Evolutionary conservation across 306 rosid species (phyloP), one percentile per base, ranked within the genome.

Genomic region (Vigna hirtella): DNA sequence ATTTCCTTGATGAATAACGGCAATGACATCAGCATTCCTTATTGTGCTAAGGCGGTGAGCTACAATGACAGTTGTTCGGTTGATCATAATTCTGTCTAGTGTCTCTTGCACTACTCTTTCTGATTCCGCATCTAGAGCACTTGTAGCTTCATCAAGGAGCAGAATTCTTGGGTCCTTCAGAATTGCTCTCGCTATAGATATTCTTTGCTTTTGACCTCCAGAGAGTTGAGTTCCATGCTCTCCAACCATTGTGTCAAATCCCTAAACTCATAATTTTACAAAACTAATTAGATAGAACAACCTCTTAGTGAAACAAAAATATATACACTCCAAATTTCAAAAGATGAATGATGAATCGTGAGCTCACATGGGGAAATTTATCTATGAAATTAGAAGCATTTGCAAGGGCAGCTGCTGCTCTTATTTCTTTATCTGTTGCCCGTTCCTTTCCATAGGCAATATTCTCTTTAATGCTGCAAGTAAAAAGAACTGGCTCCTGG

Each of bases 181-280:
- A 80, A 89, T 87, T 81, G 93, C 91, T 80, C 93, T 86, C 58
- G 93, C 93, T 79, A 87, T 87, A 7, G 87, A 85, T 70, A 85
- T 76, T 73, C 91, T 85, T 68, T 88, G 91, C 70, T 88, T 88
- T 70, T 88, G 91, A 26, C 93, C 93, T 42, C 93, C 93, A 48
- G 94, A 93, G 34, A 93, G 85, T 63, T 91, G 98, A 70, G 88
- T 81, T 81, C 94, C 98, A 73, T 93, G 91, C 75, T 88, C 94
- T 0, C 98, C 98, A 38, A 89, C 98, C 89, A 88, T 81, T 0
- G 97, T 91, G 66, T 89, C 90, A 1, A 91, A 74, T 53, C 87
- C 84, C 87, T 83, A 56, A 72, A 70, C 28, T 70, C 73, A 72
- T 32, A 43, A 57, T 65, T 76, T 55, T 28, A 59, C 56, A 28